A percentile compares a stretch with the other conserved stretches of the same genome.
Evolutionary conservation across 345 rosid genomes (phyloP).

Genomic region (Acer negundo): DNA sequence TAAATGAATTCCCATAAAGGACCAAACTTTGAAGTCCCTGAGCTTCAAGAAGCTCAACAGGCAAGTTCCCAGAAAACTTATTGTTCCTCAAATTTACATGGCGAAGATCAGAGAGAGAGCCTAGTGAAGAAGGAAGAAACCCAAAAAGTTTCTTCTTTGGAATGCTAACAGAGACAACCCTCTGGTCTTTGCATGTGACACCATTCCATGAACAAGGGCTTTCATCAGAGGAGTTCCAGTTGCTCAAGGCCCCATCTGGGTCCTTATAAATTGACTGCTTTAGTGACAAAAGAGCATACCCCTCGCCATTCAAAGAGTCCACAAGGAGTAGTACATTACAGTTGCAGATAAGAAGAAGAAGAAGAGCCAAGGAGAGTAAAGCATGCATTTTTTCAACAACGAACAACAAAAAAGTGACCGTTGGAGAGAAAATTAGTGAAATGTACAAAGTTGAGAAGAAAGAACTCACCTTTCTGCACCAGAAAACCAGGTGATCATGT

Average conservation of each 20-base stretch:
- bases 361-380: slow-evolving; percentile 30
- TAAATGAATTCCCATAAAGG: slow-evolving; percentile 85
- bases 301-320: slow-evolving; percentile 58
- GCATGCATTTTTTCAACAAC: slow-evolving; percentile 33
- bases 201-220: slow-evolving; percentile 93
- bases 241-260: slow-evolving; percentile 74
- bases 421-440: slow-evolving; percentile 16
- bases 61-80: slow-evolving; percentile 64
- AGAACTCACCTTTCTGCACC: slow-evolving; percentile 31
- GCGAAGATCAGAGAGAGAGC: slow-evolving; percentile 78
- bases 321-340: slow-evolving; percentile 16
- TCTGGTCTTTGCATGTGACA: slow-evolving; percentile 77
- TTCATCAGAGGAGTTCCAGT: slow-evolving; percentile 80
- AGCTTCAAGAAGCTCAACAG: slow-evolving; percentile 67
- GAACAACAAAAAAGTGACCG: slow-evolving; percentile 28
- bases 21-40: slow-evolving; percentile 90
- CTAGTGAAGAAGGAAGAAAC: slow-evolving; percentile 76
- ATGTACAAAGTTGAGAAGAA: slow-evolving; percentile 10
- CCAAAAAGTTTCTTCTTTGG: slow-evolving; percentile 84
- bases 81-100: slow-evolving; percentile 87
- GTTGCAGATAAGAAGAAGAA: slow-evolving; percentile 34
- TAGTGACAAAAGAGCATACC: slow-evolving; percentile 71
- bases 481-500: slow-evolving; percentile 19
- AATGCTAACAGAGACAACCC: slow-evolving; percentile 77
- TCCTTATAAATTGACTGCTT: slow-evolving; percentile 66